These are phyloP conservation scores for Trichosporon sp. DNA, from an alignment of 1,284 basidiomycete genomes.

Conservation along the genomic window DNA sequence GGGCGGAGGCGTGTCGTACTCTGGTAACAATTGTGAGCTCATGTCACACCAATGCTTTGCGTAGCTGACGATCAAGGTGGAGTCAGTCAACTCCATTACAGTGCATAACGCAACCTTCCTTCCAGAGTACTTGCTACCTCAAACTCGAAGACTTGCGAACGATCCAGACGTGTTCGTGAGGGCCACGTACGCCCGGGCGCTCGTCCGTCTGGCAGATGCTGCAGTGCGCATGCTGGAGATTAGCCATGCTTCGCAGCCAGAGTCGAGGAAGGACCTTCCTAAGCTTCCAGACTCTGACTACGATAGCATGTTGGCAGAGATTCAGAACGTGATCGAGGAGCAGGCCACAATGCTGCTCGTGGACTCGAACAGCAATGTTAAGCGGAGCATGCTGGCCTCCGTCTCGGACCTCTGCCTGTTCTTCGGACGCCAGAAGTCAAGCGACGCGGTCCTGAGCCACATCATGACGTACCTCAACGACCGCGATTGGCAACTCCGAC, in stretches of 20 bases:
- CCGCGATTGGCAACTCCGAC: constrained; percentile 84
- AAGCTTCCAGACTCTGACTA: constrained; percentile 72
- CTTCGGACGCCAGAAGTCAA: constrained; percentile 87
- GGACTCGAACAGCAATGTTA: constrained; percentile 62
- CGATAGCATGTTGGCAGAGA: constrained; percentile 78
- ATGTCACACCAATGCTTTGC: neutral
- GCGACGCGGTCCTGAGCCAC: constrained; percentile 91
- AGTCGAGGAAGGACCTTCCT: constrained; percentile 57
- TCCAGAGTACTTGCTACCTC: constrained; percentile 93
- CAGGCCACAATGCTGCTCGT: constrained; percentile 73
- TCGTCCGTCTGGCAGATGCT: constrained; percentile 79
- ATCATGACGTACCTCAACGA: constrained; percentile 99
- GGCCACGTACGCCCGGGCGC: constrained; percentile 81
- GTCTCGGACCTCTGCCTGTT: constrained; percentile 89
- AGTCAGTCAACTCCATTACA: constrained; percentile 82
- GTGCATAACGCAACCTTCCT: constrained; percentile 83
- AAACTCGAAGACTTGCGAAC: constrained; percentile 75
- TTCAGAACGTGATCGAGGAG: constrained; percentile 84
- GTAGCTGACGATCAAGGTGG: constrained; percentile 62
- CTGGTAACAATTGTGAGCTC: constrained; percentile 73
- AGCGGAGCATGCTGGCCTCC: constrained; percentile 65
- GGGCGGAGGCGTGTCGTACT: constrained; percentile 75
- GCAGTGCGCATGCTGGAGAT: constrained; percentile 76
- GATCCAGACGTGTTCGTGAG: constrained; percentile 89
- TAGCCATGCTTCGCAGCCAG: constrained; percentile 77